Base-by-base conservation (phyloP, 2,329 filamentous ascomycete species). In the Aspergillus ustus region DNA sequence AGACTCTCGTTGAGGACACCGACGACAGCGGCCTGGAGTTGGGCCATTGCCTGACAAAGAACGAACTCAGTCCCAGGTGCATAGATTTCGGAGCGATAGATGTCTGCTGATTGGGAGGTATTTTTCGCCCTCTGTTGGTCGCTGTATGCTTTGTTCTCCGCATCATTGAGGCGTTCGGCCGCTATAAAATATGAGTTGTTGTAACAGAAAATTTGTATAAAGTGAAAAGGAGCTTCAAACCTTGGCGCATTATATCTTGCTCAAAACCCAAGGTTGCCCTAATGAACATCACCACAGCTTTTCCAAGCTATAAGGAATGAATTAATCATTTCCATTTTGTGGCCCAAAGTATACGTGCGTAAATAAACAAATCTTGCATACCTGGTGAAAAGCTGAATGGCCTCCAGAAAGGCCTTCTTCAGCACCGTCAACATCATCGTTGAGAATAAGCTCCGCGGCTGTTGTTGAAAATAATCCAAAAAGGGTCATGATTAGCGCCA, bases 1-100 rank as follows among this genome's bases (percentile, higher is more conserved):
- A 98, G 79, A 73, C 91, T 97, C 80, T 98, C 95, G 67, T 96
- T 96, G 69, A 98, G 80, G 17, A 98, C 91, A 0, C 88, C 92
- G 0, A 97, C 88, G 1, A 99, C 89, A 0, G 93, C 93, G 60
- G 87, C 86, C 90, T 97, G 96, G 65, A 97, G 83, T 76, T 97
- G 92, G 2, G 92, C 87, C 79, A 97, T 89, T 4, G 93, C 91
- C 62, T 92, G 87, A 63, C 92, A 91, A 4, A 98, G 82, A 2
- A 91, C 87, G 74, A 91, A 98, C 78, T 99, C 94, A 5, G 90
- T 91, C 2, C 95, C 95, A 0, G 91, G 84, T 0, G 91, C 88
- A 70, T 97, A 97, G 25, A 96, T 88, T 52, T 80, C 78, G 62
- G 83, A 89, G 64, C 77, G 83, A 69, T 82, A 86, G 5, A 81